A percentile compares a stretch with the other conserved stretches of the same genome.
These are phyloP conservation scores for Emergomyces africanus DNA, from an alignment of 2,329 filamentous ascomycete species.

Conservation along the genomic window DNA sequence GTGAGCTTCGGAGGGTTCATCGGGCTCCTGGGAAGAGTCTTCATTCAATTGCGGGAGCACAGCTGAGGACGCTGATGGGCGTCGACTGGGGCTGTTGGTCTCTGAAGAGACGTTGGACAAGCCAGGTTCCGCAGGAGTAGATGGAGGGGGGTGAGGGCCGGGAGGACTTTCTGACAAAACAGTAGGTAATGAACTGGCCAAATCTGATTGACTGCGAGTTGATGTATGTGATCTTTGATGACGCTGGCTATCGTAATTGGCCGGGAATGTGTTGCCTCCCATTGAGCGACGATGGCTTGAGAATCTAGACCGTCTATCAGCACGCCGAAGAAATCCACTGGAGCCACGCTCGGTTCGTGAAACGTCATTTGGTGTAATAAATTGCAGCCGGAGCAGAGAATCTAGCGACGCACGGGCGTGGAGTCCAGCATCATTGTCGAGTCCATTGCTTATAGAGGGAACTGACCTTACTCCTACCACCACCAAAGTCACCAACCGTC, in stretches of 20 bases:
- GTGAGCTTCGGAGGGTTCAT: constrained; percentile 31
- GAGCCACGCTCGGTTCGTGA: constrained; percentile 31
- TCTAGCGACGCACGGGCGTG: constrained; percentile 29
- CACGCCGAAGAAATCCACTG: constrained; percentile 39
- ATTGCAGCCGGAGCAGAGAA: constrained; percentile 34
- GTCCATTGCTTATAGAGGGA: constrained; percentile 38
- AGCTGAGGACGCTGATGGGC: constrained; percentile 36
- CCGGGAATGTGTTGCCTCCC: constrained; percentile 36
- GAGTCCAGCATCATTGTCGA: constrained; percentile 28
- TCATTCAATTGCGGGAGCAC: constrained; percentile 29
- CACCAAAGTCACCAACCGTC: constrained; percentile 54
- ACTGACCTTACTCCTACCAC: constrained; percentile 58
- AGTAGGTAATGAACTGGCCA: constrained; percentile 28
- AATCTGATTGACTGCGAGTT: constrained; percentile 18
- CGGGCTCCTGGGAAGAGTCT: constrained; percentile 23
- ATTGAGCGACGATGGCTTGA: constrained; percentile 42
- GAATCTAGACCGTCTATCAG: constrained; percentile 43
- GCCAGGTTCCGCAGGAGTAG: constrained; percentile 48
- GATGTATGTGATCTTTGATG: constrained; percentile 33
- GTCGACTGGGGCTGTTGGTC: constrained; percentile 36
- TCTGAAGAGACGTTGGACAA: constrained; percentile 43
- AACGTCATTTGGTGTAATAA: constrained; percentile 31
- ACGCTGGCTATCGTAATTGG: constrained; percentile 41
- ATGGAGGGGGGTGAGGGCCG: constrained; percentile 49
- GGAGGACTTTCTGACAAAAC: constrained; percentile 42